phyloP scores from a whole-genome alignment of 495 filamentous ascomycete genomes.

The Aspergillus olivimuriae region DNA sequence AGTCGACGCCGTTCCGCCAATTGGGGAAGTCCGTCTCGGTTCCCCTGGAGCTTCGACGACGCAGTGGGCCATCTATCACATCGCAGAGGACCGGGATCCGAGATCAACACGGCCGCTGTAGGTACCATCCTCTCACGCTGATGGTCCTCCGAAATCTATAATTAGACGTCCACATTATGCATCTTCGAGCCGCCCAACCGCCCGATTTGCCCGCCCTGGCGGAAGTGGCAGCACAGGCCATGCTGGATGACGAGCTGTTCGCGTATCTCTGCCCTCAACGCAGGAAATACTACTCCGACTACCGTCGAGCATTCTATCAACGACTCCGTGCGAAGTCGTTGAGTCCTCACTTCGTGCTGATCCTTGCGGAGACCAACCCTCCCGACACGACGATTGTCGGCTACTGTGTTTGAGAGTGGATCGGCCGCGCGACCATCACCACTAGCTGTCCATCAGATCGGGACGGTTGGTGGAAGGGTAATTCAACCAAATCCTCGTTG shows the following conservation, averaged over 20 bases:
- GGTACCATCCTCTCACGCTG: no score
- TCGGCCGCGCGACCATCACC: background rate
- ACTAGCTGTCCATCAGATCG: no score
- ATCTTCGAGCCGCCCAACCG: slow-evolving; percentile 6
- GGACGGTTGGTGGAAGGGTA: slow-evolving; percentile 1
- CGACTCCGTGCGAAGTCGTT: slow-evolving; percentile 7
- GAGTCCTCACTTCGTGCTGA: slow-evolving; percentile 8
- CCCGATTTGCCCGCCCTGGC: slow-evolving; percentile 11
- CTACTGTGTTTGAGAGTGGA: background rate
- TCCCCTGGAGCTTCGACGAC: no score
- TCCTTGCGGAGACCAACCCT: slow-evolving; percentile 8
- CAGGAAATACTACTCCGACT: slow-evolving; percentile 8
- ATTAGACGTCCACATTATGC: background rate
- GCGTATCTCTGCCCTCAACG: slow-evolving; percentile 12
- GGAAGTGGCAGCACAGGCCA: slow-evolving; percentile 11
- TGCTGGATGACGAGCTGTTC: slow-evolving; percentile 15
- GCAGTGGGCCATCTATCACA: no score
- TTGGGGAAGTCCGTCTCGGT: no score
- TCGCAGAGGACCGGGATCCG: no score
- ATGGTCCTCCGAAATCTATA: no score
- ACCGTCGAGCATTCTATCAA: slow-evolving; percentile 10
- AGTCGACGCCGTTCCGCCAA: no score
- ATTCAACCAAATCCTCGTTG: no score
- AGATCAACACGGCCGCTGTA: no score
- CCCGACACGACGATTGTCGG: background rate